Conservation (phyloP, 441 rosid species). For the Kokia cookei region DNA sequence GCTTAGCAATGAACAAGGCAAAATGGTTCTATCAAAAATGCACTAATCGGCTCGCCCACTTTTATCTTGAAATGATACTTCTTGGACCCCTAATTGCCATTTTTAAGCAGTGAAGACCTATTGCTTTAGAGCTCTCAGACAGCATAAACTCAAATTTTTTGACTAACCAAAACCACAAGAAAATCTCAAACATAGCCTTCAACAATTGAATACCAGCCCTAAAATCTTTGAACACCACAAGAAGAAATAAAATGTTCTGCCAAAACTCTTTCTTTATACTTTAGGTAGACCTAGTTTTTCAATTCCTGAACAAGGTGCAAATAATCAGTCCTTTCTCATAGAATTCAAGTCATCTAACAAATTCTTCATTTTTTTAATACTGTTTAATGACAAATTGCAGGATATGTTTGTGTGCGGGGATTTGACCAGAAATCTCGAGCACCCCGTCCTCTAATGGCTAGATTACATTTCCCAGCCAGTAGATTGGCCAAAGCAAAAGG, state of each 20-base stretch:
- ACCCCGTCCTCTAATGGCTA: slow-evolving; percentile 47
- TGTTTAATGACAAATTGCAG: slow-evolving; percentile 21
- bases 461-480: slow-evolving; percentile 51
- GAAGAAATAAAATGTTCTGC: background rate
- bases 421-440: slow-evolving; percentile 37
- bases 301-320: background rate
- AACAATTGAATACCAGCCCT: background rate
- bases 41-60: background rate
- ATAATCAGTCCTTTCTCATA: background rate
- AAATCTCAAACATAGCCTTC: background rate
- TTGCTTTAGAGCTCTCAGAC: background rate
- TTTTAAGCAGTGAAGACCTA: background rate
- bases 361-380: background rate
- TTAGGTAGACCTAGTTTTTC: background rate
- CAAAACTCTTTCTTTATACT: background rate
- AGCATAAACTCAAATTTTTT: background rate
- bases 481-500: slow-evolving; percentile 26
- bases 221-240: background rate
- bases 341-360: background rate
- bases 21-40: background rate
- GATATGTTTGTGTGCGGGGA: slow-evolving; percentile 53
- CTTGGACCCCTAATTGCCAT: background rate
- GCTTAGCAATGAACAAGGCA: background rate
- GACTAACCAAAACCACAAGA: background rate
- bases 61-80: background rate